Evolutionary conservation across 2,329 filamentous ascomycete species (phyloP).

Genomic region (Xenosphaeropsis pyriputrescens): DNA sequence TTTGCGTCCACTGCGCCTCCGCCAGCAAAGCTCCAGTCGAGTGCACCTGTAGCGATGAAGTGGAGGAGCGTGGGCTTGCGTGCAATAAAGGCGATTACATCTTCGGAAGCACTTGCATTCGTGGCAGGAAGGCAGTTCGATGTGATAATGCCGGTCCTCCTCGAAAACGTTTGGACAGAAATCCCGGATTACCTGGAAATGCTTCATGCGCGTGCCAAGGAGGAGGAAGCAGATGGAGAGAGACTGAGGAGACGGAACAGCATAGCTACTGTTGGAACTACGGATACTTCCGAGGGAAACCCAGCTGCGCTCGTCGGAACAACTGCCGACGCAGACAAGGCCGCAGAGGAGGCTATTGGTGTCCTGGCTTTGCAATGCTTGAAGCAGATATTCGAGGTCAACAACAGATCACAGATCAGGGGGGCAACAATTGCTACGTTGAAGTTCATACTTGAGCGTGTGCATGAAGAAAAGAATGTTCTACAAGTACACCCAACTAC

Average conservation of each 20-base stretch:
- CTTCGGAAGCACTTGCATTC: conserved; percentile 64
- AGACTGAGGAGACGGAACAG: conserved; percentile 58
- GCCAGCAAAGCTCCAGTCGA: conserved; percentile 38
- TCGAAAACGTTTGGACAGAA: conserved; percentile 74
- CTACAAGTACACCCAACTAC: conserved; percentile 29
- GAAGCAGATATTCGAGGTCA: conserved; percentile 70
- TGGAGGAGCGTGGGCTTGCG: conserved; percentile 63
- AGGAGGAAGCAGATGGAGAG: conserved; percentile 55
- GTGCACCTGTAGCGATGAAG: conserved; percentile 61
- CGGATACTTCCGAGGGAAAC: conserved; percentile 48
- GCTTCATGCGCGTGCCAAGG: conserved; percentile 52
- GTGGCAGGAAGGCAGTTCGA: conserved; percentile 64
- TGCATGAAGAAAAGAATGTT: conserved; percentile 33
- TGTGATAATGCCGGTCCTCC: conserved; percentile 67
- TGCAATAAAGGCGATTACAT: conserved; percentile 69
- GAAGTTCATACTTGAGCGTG: conserved; percentile 53
- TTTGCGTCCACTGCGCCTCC: conserved; percentile 53
- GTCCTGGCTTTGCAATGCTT: conserved; percentile 75
- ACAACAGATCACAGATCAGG: conserved; percentile 71
- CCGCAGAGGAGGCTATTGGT: conserved; percentile 80
- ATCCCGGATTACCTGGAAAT: conserved; percentile 54
- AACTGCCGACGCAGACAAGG: conserved; percentile 73
- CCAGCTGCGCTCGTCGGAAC: conserved; percentile 64
- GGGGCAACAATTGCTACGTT: conserved; percentile 61
- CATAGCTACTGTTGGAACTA: conserved; percentile 61